These are phyloP conservation scores for Selenicereus undatus DNA, from an alignment of 148 eudicot genomes.

Conservation along the genomic window DNA sequence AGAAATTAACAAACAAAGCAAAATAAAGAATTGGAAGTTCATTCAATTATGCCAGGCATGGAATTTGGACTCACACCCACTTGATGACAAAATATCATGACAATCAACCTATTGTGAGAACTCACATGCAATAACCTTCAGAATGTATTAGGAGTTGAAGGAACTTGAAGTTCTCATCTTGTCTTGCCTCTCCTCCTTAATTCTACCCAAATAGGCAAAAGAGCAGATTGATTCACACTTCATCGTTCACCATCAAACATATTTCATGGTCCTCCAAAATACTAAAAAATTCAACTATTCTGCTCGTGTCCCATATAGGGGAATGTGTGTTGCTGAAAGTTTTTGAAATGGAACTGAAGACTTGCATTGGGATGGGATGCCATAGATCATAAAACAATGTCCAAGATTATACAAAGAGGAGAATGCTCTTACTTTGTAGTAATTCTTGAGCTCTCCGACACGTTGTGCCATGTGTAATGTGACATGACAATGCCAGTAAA, in stretches of 20 bases:
- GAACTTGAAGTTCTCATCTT: no score
- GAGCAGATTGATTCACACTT: neutral
- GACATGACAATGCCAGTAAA: slow-evolving; percentile 54
- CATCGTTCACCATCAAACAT: slow-evolving; percentile 1
- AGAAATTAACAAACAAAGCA: neutral
- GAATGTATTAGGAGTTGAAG: no score
- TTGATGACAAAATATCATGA: no score
- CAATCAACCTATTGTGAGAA: no score
- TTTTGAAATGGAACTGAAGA: neutral
- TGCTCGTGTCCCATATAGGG: neutral
- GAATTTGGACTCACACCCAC: neutral
- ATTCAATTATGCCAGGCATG: neutral
- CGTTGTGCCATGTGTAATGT: slow-evolving; percentile 86
- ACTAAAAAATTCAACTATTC: neutral
- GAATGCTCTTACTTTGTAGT: slow-evolving; percentile 43
- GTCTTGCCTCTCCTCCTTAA: neutral
- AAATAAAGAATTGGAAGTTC: neutral
- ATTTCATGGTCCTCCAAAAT: neutral
- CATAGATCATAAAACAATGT: slow-evolving; percentile 21
- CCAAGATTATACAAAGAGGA: neutral
- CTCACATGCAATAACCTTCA: no score
- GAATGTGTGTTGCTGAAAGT: slow-evolving; percentile 14
- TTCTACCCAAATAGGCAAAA: neutral
- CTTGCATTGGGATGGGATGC: slow-evolving; percentile 28
- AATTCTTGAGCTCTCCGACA: slow-evolving; percentile 55